Percentiles rank a stretch among this genome's conserved stretches.
Conservation (phyloP, 169 alveolate species). For the Eimeria acervulina region DNA sequence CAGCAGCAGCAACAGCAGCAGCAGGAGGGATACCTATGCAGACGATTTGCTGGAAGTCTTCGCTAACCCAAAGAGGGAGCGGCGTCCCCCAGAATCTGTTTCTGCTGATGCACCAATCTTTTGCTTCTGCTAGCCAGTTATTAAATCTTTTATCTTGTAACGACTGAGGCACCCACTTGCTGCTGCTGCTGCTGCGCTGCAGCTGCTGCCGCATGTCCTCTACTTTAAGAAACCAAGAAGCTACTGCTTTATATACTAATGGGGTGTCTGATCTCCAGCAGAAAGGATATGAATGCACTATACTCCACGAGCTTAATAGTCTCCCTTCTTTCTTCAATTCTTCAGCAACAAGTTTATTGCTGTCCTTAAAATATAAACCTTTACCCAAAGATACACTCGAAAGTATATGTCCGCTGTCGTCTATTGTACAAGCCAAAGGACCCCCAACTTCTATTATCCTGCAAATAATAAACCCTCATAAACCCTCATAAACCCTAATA, state of each 20-base stretch:
- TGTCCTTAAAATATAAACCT: constrained; percentile 96
- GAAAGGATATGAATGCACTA: constrained; percentile 97
- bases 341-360: constrained; percentile 96
- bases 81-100: constrained; percentile 99
- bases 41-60: constrained; percentile 95
- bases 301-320: constrained; percentile 90
- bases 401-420: constrained; percentile 74
- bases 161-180: constrained; percentile 96
- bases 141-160: constrained; percentile 98
- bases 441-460: constrained; percentile 63
- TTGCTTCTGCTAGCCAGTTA: constrained; percentile 99
- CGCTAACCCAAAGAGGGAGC: constrained; percentile 98
- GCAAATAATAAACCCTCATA: not conserved
- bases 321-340: constrained; percentile 92
- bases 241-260: constrained; percentile 98
- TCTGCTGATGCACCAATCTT: constrained; percentile 99
- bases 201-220: constrained; percentile 94
- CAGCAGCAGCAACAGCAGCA: too few species aligned
- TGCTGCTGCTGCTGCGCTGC: too few species aligned
- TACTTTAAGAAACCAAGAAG: constrained; percentile 99
- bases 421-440: constrained; percentile 75
- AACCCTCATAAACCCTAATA: not conserved
- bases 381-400: constrained; percentile 89
- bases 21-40: constrained; percentile 93
- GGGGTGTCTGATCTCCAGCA: constrained; percentile 99